Percentiles rank a stretch among this genome's conserved stretches.
Conservation (phyloP, 1,284 basidiomycete species). For the Pterulicium gracile region DNA sequence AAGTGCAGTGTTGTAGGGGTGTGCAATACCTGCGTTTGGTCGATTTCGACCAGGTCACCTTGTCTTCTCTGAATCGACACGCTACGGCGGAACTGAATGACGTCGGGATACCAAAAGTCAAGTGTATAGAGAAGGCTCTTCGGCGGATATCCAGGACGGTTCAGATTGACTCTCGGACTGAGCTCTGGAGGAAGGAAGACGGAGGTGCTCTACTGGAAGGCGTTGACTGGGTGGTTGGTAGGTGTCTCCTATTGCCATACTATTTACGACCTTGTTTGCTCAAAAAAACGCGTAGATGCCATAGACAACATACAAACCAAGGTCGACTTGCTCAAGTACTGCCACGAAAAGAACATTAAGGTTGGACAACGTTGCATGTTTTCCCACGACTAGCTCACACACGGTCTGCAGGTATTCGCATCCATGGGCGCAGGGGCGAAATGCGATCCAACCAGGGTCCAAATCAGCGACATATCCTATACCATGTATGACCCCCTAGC, state of each 20-base stretch:
- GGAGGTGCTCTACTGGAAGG: conserved; percentile 65
- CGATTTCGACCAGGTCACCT: conserved; percentile 90
- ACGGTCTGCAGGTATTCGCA: conserved; percentile 64
- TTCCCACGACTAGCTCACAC: background rate
- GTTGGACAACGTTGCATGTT: conserved; percentile 21
- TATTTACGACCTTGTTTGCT: background rate
- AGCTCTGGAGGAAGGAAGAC: conserved; percentile 76
- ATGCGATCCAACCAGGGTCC: conserved; percentile 87
- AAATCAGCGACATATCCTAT: conserved; percentile 89
- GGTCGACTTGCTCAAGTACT: conserved; percentile 80
- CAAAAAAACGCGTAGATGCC: conserved; percentile 46
- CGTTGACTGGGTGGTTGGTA: conserved; percentile 85
- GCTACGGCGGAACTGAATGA: conserved; percentile 87
- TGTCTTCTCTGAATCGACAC: conserved; percentile 90
- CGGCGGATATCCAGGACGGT: conserved; percentile 62
- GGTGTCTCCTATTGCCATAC: conserved; percentile 14
- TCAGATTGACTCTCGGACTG: conserved; percentile 73
- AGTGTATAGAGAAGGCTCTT: conserved; percentile 66
- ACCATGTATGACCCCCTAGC: conserved; percentile 96
- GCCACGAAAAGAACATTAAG: conserved; percentile 66
- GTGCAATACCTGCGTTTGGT: conserved; percentile 65
- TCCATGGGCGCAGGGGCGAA: conserved; percentile 99
- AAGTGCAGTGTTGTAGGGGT: conserved; percentile 34
- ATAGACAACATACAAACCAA: conserved; percentile 98
- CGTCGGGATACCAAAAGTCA: conserved; percentile 94